Percentiles rank a stretch among this genome's conserved stretches.
Evolutionary conservation across 176 grass and related monocot genomes (phyloP).

Genomic region (Oryza coarctata): DNA sequence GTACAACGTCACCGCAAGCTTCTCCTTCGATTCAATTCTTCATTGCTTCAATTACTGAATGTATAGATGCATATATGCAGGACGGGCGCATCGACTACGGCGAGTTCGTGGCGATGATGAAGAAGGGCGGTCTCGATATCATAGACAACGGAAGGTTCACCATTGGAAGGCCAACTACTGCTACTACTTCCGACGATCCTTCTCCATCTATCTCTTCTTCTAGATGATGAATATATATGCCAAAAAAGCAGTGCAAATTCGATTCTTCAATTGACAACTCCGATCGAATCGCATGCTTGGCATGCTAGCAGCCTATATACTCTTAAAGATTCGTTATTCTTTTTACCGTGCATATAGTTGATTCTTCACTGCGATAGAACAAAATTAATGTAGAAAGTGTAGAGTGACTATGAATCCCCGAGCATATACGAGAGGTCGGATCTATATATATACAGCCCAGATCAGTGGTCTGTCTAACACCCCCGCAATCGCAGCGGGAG

Average conservation of each 20-base stretch:
- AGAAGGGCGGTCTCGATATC: conserved; percentile 52
- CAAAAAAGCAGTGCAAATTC: background rate
- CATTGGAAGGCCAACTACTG: conserved; percentile 29
- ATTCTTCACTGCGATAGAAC: background rate
- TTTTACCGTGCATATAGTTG: background rate
- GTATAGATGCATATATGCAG: too few relatives aligned
- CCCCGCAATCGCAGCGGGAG: too few relatives aligned
- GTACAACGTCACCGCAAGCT: background rate
- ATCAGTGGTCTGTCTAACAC: too few relatives aligned
- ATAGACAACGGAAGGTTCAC: conserved; percentile 50
- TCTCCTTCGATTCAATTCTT: background rate
- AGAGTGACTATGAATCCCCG: too few relatives aligned
- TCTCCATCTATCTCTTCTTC: conserved; percentile 4
- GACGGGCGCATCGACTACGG: conserved; percentile 67
- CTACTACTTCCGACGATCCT: conserved; percentile 38
- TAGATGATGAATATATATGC: background rate
- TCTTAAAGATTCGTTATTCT: background rate
- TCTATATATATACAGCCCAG: too few relatives aligned
- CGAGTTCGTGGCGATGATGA: conserved; percentile 84
- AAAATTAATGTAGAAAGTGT: too few relatives aligned
- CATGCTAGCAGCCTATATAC: background rate
- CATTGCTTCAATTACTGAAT: too few relatives aligned
- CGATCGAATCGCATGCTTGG: background rate
- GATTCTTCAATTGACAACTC: background rate
- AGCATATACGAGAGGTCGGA: too few relatives aligned